These are phyloP conservation scores for Phytophthora quininea DNA, from an alignment of 352 stramenopile species.

Conservation along the genomic window DNA sequence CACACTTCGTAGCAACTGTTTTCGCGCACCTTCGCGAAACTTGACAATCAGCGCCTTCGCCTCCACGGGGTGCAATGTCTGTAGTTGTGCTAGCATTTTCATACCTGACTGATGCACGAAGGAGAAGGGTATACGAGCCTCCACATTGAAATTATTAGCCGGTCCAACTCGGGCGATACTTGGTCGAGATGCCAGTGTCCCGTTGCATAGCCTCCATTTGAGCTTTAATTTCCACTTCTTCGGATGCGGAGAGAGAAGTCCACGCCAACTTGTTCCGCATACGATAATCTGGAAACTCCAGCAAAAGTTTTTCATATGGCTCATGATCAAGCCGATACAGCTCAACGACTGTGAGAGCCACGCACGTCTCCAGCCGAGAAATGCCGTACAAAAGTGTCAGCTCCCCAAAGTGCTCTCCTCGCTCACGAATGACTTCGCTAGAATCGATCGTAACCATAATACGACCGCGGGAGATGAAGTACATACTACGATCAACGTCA, in stretches of 20 bases:
- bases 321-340: conserved; percentile 74
- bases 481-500: conserved; percentile 83
- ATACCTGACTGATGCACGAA: conserved; percentile 57
- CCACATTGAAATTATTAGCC: conserved; percentile 23
- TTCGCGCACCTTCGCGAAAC: conserved; percentile 40
- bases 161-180: conserved; percentile 14
- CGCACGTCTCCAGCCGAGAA: conserved; percentile 63
- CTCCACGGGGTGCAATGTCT: conserved; percentile 50
- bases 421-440: conserved; percentile 54
- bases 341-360: conserved; percentile 57
- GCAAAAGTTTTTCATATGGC: conserved; percentile 65
- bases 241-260: conserved; percentile 31
- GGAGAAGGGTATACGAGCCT: conserved; percentile 50
- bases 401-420: conserved; percentile 70
- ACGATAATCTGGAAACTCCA: conserved; percentile 74
- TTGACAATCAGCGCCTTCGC: conserved; percentile 61
- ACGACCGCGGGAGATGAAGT: conserved; percentile 74
- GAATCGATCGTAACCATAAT: conserved; percentile 63
- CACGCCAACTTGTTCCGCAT: conserved; percentile 52
- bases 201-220: not conserved
- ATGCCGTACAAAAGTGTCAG: conserved; percentile 67
- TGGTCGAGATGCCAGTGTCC: conserved; percentile 9
- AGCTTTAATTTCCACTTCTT: not conserved
- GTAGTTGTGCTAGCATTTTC: conserved; percentile 51
- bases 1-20: conserved; percentile 20